phyloP scores from a whole-genome alignment of 2,329 filamentous ascomycete genomes.

The Aspergillus costaricaensis region DNA sequence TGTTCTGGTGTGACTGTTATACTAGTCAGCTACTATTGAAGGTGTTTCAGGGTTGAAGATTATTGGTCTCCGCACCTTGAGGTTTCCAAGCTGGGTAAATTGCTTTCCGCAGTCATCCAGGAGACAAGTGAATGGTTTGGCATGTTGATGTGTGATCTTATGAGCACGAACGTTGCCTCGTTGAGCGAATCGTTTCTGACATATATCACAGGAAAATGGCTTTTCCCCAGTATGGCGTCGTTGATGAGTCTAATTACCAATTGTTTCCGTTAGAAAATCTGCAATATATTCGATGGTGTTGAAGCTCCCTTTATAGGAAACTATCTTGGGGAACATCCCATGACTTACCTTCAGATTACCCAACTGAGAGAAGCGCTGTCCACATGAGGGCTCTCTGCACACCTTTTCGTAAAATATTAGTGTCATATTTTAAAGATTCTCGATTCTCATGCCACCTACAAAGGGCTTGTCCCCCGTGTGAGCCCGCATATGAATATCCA shows the following conservation, averaged over 20 bases:
- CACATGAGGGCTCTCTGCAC: constrained; percentile 73
- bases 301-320: neutral
- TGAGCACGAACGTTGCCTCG: constrained; percentile 84
- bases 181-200: constrained; percentile 81
- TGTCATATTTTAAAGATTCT: too few relatives aligned
- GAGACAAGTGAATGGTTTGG: constrained; percentile 78
- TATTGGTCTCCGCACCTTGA: constrained; percentile 65
- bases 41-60: neutral
- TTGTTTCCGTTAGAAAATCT: neutral
- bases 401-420: constrained; percentile 43
- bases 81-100: constrained; percentile 87
- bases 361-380: constrained; percentile 80
- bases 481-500: constrained; percentile 83
- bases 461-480: constrained; percentile 92
- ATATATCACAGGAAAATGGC: constrained; percentile 77
- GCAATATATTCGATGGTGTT: neutral
- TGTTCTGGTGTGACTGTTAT: constrained; percentile 81
- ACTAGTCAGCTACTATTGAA: constrained; percentile 8
- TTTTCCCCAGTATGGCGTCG: constrained; percentile 84
- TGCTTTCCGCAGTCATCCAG: constrained; percentile 83
- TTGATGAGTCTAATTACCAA: constrained; percentile 69
- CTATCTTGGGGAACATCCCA: too few relatives aligned
- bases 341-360: constrained; percentile 79
- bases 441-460: constrained; percentile 55
- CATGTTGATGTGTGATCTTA: constrained; percentile 73